These are phyloP conservation scores for Mayamaea pseudoterrestris DNA, from an alignment of 108 stramenopile species.

Conservation along the genomic window DNA sequence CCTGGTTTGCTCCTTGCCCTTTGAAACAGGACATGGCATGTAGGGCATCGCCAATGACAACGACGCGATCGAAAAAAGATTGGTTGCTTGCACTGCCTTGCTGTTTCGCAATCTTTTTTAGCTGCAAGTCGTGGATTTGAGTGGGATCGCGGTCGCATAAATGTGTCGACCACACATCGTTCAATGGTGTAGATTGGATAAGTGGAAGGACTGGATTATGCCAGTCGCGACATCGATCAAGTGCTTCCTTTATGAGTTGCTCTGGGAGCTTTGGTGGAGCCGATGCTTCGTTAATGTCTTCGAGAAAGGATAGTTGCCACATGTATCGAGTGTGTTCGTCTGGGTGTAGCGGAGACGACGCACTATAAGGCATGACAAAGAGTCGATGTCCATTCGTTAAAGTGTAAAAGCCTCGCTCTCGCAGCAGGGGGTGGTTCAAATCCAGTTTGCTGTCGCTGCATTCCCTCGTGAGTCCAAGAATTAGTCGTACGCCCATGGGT, in stretches of 20 bases:
- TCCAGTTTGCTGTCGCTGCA: constrained; percentile 4
- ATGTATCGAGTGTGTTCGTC: constrained; percentile 37
- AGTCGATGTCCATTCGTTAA: constrained; percentile 57
- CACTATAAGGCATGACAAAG: constrained; percentile 78
- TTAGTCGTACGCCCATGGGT: constrained; percentile 51
- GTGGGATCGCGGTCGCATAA: constrained; percentile 68
- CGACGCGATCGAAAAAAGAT: constrained; percentile 29
- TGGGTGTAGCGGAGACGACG: neutral
- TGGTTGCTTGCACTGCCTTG: constrained; percentile 12
- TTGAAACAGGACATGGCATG: constrained; percentile 90
- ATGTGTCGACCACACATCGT: constrained; percentile 67
- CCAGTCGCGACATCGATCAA: constrained; percentile 40
- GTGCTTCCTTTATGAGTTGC: constrained; percentile 38
- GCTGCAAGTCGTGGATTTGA: constrained; percentile 19
- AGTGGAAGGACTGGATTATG: constrained; percentile 64
- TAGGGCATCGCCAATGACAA: constrained; percentile 77
- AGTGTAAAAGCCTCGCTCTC: constrained; percentile 80
- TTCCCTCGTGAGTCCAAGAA: constrained; percentile 55
- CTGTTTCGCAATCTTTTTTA: neutral
- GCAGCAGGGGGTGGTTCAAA: constrained; percentile 46
- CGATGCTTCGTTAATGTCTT: constrained; percentile 3
- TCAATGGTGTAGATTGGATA: constrained; percentile 45
- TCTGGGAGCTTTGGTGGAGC: neutral
- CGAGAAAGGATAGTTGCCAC: constrained; percentile 76
- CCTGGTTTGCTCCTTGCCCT: constrained; percentile 90